Evolutionary conservation across 306 rosid species (phyloP), one percentile per base, ranked within the genome.

Genomic region (Phaseolus lunatus): DNA sequence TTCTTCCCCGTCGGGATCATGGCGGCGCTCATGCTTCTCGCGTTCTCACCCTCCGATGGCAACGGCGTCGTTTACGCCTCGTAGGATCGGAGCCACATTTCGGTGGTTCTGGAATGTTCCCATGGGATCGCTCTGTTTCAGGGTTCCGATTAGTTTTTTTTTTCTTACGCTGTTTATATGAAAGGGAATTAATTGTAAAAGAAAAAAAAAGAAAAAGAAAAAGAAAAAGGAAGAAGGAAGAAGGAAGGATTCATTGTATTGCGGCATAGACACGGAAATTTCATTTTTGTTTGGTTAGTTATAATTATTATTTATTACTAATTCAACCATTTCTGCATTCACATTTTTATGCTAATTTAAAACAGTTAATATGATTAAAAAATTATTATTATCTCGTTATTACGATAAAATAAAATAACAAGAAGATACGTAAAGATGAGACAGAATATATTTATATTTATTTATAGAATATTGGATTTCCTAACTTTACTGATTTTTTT

Each of bases 21-120:
- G 97, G 94, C 89, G 6, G 94, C 94, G 44, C 94, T 92, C 4
- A 78, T 92, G 83, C 4, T 89, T 4, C 86, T 92, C 13, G 94
- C 89, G 3, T 89, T 92, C 76, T 89, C 89, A 11, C 91, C 94
- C 1, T 33, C 83, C 0, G 81, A 79, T 0, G 58, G 76, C 64
- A 81, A 88, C 82, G 78, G 27, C 77, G 85, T 73, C 82, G 83
- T 80, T 73, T 52, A 18, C 54, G 44, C 84, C 20, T 7, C 76
- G 5, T 78, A 48, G 80, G 76, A 70, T 78, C 33, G 66, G 9
- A 26, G 54, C 67, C 71, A 35, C 81, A 72, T 78, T 85, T 44
- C 41, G 18, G 13, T 59, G 73, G 44, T 66, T 8, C 8, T 59
- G 15, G 48, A 43, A 11, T 43, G 48, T 43, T 12, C 48, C 48